Evolutionary conservation across 2,329 filamentous ascomycete genomes (phyloP), one percentile per base, ranked within the genome.

Genomic region (Microsporum canis): DNA sequence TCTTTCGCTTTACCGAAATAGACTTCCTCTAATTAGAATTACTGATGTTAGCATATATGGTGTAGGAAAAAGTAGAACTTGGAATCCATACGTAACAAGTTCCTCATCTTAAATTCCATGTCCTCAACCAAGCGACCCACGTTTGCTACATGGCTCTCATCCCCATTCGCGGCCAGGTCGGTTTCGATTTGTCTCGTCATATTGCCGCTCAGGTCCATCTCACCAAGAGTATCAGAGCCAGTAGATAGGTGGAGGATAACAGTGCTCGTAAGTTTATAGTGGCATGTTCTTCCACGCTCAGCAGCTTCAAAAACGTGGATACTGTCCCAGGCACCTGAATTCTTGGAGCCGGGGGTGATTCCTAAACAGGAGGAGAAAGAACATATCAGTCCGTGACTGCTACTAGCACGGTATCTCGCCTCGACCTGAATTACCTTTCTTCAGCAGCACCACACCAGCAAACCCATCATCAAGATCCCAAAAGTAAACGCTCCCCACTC

Each of bases 1-100:
- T 99, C 94, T 82, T 95, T 96, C 60, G 94, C 92, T 81, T 99
- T 99, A 72, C 94, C 94, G 77, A 99, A 99, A 78, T 99, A 99
- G 57, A 99, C 94, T 77, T 99, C 94, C 80, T 99, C 80, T 81
- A 68, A 34, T 23, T 62, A 39, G 34, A 58, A 53, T 17, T 53
- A 34, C 27, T 39, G 17, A 14, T 58, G 57, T 58, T 5, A 59
- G 69, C 64, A 66, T 69, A 64, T n/a, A 8, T 14, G n/a, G 12
- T 12, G 34, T 23, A 45, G 41, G 14, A 5, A n/a, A 5, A 39
- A 3, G 4, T 38, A 43, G 31, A 57, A 17, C 5, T 60, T 8
- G 27, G 29, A 34, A 57, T 43, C 72, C 77, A 65, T 74, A 81
- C 79, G 92, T 73, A 99, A 79, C 75, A 97, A 76, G 76, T 99